Base-by-base conservation (phyloP, 139 green algal genomes). In the Tetradesmus lagerheimii region DNA sequence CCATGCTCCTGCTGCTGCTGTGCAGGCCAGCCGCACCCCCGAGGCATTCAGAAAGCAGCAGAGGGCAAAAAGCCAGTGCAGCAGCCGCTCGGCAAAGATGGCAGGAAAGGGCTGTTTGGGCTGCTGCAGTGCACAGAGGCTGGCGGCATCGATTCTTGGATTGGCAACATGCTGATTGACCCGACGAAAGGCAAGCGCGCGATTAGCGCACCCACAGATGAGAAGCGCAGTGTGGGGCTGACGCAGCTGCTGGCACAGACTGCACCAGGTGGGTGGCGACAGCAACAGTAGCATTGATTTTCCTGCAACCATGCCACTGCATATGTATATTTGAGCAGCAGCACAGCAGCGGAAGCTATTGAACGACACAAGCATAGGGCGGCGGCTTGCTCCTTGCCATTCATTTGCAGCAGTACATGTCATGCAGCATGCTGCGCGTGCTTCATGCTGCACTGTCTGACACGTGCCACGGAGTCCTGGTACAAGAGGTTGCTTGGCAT, bases 91-190 rank as follows among this genome's bases (percentile, higher is more conserved):
- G 86, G 45, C 47, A 80, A 80, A n/a, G 87, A 91, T 35, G 87
- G 87, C 78, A 57, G 87, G 6, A 66, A 75, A 27, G 62, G 53
- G 2, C 43, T 91, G 57, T 87, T 91, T 91, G 87, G 77, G 4
- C 16, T 79, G 57, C 79, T 91, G 78, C 79, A 85, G 47, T 74
- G 86, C 29, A 79, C 77, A 25, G 86, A 90, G 39, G 76, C 86
- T n/a, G 87, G 87, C 20, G 87, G 79, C 16, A 4, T 38, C 3
- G 91, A 93, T 39, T 50, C 88, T 0, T 93, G 91, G 91, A 64
- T 92, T 12, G 91, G 91, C 39, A 85, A 93, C 77, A 6, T 53
- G 27, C 88, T 90, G 16, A 93, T 93, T 23, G 88, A 92, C 31
- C 91, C 91, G 6, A 92, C 83, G 9, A 90, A 90, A 64, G 91